phyloP scores from a whole-genome alignment of 176 grass and related monocot genomes.

The Eremochloa ophiuroides region DNA sequence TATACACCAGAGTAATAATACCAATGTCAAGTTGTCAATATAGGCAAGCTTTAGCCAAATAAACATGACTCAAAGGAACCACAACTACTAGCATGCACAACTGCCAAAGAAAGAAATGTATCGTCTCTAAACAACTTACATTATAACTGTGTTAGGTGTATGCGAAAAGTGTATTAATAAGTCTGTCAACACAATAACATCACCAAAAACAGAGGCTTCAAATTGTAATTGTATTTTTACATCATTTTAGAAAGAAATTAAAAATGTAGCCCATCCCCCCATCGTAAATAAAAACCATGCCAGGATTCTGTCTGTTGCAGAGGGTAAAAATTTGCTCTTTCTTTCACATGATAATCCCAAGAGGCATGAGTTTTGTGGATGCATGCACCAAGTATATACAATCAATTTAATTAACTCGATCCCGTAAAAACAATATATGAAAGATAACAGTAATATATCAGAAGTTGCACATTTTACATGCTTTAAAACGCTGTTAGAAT shows the following conservation, averaged over 20 bases:
- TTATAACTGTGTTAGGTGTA: background rate
- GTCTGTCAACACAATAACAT: slow-evolving; percentile 14
- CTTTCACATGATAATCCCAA: background rate
- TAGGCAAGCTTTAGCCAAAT: no score
- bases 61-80: background rate
- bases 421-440: background rate
- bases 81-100: background rate
- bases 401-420: background rate
- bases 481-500: background rate
- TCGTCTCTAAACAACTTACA: background rate
- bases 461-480: background rate
- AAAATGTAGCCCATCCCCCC: background rate
- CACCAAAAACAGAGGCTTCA: background rate
- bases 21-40: background rate
- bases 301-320: background rate
- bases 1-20: background rate
- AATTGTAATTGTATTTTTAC: background rate
- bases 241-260: background rate
- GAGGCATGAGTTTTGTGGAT: background rate
- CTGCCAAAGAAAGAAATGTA: background rate
- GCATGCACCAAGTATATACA: background rate
- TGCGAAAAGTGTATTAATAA: background rate
- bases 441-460: background rate
- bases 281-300: background rate
- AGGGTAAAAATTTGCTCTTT: background rate